These are phyloP conservation scores for Diaporthe nobilis DNA, from an alignment of 2,329 filamentous ascomycete genomes.

Conservation along the genomic window DNA sequence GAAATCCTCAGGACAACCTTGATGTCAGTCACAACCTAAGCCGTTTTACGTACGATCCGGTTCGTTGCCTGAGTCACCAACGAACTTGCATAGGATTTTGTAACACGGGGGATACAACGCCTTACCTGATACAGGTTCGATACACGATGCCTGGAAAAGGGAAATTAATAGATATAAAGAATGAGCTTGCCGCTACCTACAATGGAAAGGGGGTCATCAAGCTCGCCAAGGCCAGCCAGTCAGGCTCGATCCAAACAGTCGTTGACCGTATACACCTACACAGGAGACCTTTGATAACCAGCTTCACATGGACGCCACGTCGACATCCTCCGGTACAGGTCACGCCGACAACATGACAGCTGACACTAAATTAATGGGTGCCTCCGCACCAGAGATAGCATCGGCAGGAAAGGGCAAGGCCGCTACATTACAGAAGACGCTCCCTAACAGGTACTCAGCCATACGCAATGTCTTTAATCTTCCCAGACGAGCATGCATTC, in stretches of 20 bases:
- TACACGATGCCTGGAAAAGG: neutral
- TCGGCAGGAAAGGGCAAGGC: neutral
- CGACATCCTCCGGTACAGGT: neutral
- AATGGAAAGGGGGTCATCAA: neutral
- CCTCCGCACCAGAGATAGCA: neutral
- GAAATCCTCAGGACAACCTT: neutral
- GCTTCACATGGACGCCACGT: neutral
- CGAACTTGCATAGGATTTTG: neutral
- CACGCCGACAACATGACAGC: neutral
- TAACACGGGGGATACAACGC: neutral
- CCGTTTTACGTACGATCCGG: neutral
- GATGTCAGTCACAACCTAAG: neutral
- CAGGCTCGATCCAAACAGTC: neutral
- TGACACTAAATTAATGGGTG: neutral
- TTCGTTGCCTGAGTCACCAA: conserved; percentile 23
- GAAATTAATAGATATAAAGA: neutral
- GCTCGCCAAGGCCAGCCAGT: too few relatives aligned
- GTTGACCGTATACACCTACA: neutral
- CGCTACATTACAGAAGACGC: neutral
- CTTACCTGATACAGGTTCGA: neutral
- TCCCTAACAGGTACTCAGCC: neutral
- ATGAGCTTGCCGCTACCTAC: neutral
- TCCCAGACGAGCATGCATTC: neutral
- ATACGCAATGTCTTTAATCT: accelerated
- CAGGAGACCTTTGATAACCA: neutral